phyloP scores from a whole-genome alignment of 805 yeast genomes.

The Candida ortonii region DNA sequence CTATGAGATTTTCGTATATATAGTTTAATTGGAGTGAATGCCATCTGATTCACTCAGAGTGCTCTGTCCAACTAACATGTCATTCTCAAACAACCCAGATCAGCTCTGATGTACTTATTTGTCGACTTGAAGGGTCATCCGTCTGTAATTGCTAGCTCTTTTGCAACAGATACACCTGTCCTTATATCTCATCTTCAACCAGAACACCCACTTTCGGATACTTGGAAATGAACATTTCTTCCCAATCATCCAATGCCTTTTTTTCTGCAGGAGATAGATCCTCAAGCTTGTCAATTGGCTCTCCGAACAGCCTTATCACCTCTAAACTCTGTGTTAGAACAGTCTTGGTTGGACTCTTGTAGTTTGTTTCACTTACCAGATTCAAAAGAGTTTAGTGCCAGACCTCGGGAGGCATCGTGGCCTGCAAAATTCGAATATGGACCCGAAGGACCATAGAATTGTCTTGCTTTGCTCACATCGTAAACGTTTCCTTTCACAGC shows the following conservation, averaged over 20 bases:
- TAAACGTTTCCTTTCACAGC: constrained; percentile 85
- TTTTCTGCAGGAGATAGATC: constrained; percentile 60
- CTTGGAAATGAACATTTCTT: constrained; percentile 72
- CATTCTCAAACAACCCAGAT: no score
- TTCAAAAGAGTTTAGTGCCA: constrained; percentile 87
- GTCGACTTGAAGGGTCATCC: no score
- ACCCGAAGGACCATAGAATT: constrained; percentile 94
- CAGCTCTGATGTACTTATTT: no score
- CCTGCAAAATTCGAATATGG: constrained; percentile 96
- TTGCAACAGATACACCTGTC: not conserved
- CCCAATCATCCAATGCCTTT: constrained; percentile 81
- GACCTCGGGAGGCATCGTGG: constrained; percentile 89
- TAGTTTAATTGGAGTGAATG: no score
- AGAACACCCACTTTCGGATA: constrained; percentile 79
- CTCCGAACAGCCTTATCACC: constrained; percentile 62
- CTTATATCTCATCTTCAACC: constrained; percentile 36
- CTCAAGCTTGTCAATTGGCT: constrained; percentile 71
- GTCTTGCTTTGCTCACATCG: constrained; percentile 76
- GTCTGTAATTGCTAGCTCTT: no score
- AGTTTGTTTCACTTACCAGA: constrained; percentile 28
- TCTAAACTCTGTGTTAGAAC: constrained; percentile 25
- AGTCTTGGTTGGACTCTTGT: not conserved
- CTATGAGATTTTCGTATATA: no score
- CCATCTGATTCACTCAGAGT: no score
- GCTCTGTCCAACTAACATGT: no score